Conservation (phyloP, 2,329 filamentous ascomycete genomes). For the Penicillium brasilianum region DNA sequence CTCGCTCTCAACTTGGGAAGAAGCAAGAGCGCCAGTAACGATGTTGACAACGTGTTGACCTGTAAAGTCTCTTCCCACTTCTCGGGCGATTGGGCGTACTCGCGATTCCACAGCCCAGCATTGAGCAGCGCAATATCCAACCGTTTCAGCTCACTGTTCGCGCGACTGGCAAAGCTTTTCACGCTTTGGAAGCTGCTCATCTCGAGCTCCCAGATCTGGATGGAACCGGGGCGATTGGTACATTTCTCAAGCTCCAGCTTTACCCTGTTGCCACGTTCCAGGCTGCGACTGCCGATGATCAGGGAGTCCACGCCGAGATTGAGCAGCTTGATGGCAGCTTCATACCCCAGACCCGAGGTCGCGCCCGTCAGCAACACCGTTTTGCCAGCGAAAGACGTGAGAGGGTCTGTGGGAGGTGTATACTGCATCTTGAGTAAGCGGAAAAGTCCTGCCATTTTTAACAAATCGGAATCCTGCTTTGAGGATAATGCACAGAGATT, state of each 20-base stretch:
- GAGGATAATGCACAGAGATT: background rate
- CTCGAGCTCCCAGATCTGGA: conserved; percentile 55
- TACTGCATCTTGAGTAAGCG: conserved; percentile 40
- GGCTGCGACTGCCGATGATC: conserved; percentile 54
- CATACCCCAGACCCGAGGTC: conserved; percentile 57
- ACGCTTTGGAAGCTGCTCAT: conserved; percentile 54
- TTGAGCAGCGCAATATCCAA: conserved; percentile 55
- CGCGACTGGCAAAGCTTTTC: conserved; percentile 47
- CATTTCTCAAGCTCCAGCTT: conserved; percentile 46
- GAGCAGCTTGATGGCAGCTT: conserved; percentile 56
- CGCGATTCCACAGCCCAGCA: conserved; percentile 49
- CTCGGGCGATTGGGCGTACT: conserved; percentile 44
- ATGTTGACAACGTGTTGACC: conserved; percentile 63
- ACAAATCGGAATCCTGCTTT: background rate
- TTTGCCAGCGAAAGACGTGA: conserved; percentile 50
- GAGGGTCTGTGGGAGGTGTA: conserved; percentile 44
- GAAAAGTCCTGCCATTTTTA: conserved; percentile 36
- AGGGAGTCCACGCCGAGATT: conserved; percentile 49
- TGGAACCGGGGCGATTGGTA: conserved; percentile 38
- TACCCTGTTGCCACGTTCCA: conserved; percentile 49
- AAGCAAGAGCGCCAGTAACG: conserved; percentile 59
- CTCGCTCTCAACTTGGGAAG: conserved; percentile 52
- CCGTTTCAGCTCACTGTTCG: conserved; percentile 42
- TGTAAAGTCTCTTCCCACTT: conserved; percentile 61
- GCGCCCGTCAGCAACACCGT: conserved; percentile 58